Evolutionary conservation across 1,284 basidiomycete species (phyloP).

Genomic region (Heterobasidion occidentale): DNA sequence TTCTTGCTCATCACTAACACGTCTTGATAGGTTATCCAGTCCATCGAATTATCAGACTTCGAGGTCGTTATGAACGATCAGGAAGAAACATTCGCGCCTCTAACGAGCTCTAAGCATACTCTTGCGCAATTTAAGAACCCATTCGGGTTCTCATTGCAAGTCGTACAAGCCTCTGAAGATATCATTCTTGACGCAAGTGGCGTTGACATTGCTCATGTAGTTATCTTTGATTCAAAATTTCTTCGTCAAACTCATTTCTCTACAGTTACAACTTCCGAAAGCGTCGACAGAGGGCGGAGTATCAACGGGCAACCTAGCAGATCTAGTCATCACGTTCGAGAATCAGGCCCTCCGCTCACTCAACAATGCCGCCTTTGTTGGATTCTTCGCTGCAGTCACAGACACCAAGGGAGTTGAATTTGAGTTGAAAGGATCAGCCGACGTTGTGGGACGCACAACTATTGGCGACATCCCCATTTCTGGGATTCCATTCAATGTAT

Average conservation of each 20-base stretch:
- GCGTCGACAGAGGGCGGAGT: conserved; percentile 49
- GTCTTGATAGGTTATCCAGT: conserved; percentile 48
- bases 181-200: conserved; percentile 45
- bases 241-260: background rate
- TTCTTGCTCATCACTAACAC: background rate
- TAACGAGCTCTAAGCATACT: conserved; percentile 53
- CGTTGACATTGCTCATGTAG: conserved; percentile 47
- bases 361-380: conserved; percentile 46
- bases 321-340: conserved; percentile 49
- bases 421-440: conserved; percentile 47
- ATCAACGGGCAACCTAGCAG: conserved; percentile 59
- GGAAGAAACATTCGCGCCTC: conserved; percentile 49
- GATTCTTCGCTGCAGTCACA: conserved; percentile 54
- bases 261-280: conserved; percentile 49
- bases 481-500: conserved; percentile 57
- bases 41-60: conserved; percentile 58
- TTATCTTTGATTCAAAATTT: conserved; percentile 3
- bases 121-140: conserved; percentile 69
- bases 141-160: conserved; percentile 70
- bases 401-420: conserved; percentile 39
- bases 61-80: conserved; percentile 43
- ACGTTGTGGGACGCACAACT: conserved; percentile 55
- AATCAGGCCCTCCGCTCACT: conserved; percentile 49
- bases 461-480: conserved; percentile 65
- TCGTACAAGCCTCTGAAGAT: conserved; percentile 46